Evolutionary conservation across 1,139 yeast species (phyloP), one percentile per base, ranked within the genome.

Genomic region (Yamadazyma dendronema): DNA sequence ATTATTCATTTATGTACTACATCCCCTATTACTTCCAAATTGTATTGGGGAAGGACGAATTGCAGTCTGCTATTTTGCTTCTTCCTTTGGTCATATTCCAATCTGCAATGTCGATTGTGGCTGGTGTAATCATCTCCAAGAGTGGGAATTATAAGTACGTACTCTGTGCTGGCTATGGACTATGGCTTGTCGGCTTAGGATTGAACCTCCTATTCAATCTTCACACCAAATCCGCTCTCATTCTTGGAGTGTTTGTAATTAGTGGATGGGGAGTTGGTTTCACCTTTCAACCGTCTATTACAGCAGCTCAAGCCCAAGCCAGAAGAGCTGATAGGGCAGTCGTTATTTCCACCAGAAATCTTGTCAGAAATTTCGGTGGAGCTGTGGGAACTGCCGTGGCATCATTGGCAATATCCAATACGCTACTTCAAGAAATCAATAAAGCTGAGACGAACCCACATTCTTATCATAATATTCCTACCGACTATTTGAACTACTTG

Each of bases 301-400:
- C 77, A 7, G 81, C 81, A 1, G 70, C 69, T 2, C 79, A 74
- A 51, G 79, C 82, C 1, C 77, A 75, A 38, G 66, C 78, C 7
- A 59, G 53, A 28, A 67, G 66, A 35, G 61, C 72, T 1, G 81
- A 77, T 43, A 55, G 83, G 32, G 81, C 83, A 0, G 79, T 77
- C 10, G 77, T 76, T 8, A 76, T 77, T 8, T 67, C 80, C 3
- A 65, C 78, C 1, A 61, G 83, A 51, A 77, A 76, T 45, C 72
- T 76, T 9, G 46, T 74, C 34, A 54, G 83, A 41, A 69, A 77
- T 1, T 65, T 77, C 35, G 83, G 84, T 27, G 81, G 80, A 17
- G 72, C 82, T 2, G 50, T 57, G 13, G 65, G 65, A n/a, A 56
- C 54, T 22, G 59, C 62, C 4, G 37, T 54, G 30, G 59, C 57